These are phyloP conservation scores for Neurospora intermedia DNA, from an alignment of 495 filamentous ascomycete species.

Conservation along the genomic window DNA sequence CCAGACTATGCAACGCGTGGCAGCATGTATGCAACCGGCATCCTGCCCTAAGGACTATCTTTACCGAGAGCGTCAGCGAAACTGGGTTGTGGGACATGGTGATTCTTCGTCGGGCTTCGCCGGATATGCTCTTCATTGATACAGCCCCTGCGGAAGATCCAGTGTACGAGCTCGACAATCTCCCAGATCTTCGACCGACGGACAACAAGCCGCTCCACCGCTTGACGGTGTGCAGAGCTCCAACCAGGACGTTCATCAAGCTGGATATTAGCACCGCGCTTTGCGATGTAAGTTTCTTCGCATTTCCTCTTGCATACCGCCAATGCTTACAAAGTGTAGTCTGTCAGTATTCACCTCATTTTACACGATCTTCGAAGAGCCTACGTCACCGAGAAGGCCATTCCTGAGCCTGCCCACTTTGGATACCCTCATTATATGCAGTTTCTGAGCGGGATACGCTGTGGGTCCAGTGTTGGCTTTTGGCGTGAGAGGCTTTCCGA, in stretches of 20 bases:
- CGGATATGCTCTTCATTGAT: constrained; percentile 39
- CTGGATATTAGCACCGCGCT: constrained; percentile 35
- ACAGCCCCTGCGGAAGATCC: constrained; percentile 29
- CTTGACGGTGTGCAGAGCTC: constrained; percentile 33
- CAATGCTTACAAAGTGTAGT: constrained; percentile 10
- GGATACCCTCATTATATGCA: constrained; percentile 30
- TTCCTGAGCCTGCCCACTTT: constrained; percentile 19
- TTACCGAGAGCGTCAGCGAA: constrained; percentile 31
- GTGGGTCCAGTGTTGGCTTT: constrained; percentile 24
- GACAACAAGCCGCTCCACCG: constrained; percentile 33
- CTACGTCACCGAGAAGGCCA: constrained; percentile 26
- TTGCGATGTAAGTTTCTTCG: constrained; percentile 23
- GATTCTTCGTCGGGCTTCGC: constrained; percentile 29
- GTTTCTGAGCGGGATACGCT: constrained; percentile 23
- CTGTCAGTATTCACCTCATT: constrained; percentile 31
- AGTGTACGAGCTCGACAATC: constrained; percentile 29
- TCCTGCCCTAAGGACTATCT: constrained; percentile 32
- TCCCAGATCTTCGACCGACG: constrained; percentile 24
- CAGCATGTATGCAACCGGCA: constrained; percentile 28
- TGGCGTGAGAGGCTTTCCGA: constrained; percentile 30
- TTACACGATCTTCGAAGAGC: constrained; percentile 30
- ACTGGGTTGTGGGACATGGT: constrained; percentile 32
- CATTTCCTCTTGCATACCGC: no score
- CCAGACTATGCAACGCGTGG: constrained; percentile 36
- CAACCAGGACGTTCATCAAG: constrained; percentile 33